Percentiles rank a stretch among this genome's conserved stretches.
These are phyloP conservation scores for Aphanomyces invadans DNA, from an alignment of 352 stramenopile species.

Conservation along the genomic window DNA sequence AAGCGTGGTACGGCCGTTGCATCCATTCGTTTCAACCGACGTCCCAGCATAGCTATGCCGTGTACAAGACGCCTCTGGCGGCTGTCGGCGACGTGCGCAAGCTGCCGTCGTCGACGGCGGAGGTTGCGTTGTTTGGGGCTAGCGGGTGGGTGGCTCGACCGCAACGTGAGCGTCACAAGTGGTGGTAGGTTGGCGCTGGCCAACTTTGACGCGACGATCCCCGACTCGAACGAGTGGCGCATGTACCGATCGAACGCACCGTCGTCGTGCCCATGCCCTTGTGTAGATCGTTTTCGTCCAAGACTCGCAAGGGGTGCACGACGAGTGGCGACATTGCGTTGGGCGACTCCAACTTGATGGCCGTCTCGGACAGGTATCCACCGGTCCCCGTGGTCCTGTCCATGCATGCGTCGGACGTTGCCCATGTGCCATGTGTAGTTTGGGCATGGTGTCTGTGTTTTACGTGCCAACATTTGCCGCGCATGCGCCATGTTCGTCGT, in stretches of 20 bases:
- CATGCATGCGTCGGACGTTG: not conserved
- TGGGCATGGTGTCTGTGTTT: not conserved
- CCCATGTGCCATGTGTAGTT: not conserved
- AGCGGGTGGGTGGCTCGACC: conserved; percentile 39
- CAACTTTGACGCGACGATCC: conserved; percentile 28
- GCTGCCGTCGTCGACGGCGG: conserved; percentile 34
- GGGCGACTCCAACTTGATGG: conserved; percentile 39
- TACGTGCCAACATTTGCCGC: not conserved
- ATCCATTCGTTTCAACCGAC: not conserved
- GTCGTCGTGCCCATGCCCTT: not conserved
- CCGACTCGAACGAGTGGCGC: conserved; percentile 30
- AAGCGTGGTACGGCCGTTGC: conserved; percentile 34
- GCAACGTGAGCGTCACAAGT: not conserved
- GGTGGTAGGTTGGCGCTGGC: conserved; percentile 35
- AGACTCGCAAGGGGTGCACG: conserved; percentile 38
- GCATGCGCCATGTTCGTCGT: too few species aligned
- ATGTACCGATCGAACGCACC: conserved; percentile 29
- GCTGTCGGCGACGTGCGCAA: conserved; percentile 49
- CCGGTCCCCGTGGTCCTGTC: too few species aligned
- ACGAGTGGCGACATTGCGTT: conserved; percentile 67
- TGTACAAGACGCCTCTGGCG: conserved; percentile 40
- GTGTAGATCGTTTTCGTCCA: conserved; percentile 6
- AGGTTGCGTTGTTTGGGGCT: conserved; percentile 51
- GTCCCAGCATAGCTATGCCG: conserved; percentile 34
- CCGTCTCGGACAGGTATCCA: conserved; percentile 78